Percentiles rank a stretch among this genome's conserved stretches.
phyloP scores from a whole-genome alignment of 1,284 basidiomycete species.

The Irpex sp. region DNA sequence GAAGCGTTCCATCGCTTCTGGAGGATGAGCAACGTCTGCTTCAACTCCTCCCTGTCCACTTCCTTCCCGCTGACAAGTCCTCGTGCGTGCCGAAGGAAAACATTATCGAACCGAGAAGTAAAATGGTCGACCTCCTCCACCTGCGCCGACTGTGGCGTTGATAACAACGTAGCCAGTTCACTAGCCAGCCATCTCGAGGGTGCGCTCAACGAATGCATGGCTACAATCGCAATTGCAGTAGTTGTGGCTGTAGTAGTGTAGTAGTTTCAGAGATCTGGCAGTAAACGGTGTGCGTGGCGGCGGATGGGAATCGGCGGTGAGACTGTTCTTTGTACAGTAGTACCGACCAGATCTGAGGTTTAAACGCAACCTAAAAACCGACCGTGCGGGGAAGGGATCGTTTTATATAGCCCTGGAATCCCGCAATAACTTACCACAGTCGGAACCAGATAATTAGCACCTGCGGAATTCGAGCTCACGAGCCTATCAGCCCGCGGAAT shows the following conservation, averaged over 20 bases:
- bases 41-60: conserved; percentile 20
- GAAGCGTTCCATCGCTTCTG: conserved; percentile 20
- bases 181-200: conserved; percentile 14
- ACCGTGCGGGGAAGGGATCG: not conserved
- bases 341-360: not conserved
- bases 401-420: not conserved
- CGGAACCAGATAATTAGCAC: not conserved
- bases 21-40: conserved; percentile 16
- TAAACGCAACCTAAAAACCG: not conserved
- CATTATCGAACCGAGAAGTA: conserved; percentile 18
- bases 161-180: conserved; percentile 10
- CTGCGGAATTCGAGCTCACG: not conserved
- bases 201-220: conserved; percentile 9
- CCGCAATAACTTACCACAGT: not conserved
- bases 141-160: not conserved
- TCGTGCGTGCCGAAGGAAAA: conserved; percentile 17
- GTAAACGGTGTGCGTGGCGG: not conserved
- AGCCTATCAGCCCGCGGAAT: not conserved
- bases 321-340: not conserved
- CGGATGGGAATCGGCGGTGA: not conserved
- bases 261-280: not conserved
- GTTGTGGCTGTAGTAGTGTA: not conserved
- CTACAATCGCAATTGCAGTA: not conserved
- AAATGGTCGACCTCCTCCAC: conserved; percentile 13
- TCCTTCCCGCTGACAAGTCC: conserved; percentile 20